Base-by-base conservation (phyloP, 257 asterid genomes). In the Capsicum chinense region DNA sequence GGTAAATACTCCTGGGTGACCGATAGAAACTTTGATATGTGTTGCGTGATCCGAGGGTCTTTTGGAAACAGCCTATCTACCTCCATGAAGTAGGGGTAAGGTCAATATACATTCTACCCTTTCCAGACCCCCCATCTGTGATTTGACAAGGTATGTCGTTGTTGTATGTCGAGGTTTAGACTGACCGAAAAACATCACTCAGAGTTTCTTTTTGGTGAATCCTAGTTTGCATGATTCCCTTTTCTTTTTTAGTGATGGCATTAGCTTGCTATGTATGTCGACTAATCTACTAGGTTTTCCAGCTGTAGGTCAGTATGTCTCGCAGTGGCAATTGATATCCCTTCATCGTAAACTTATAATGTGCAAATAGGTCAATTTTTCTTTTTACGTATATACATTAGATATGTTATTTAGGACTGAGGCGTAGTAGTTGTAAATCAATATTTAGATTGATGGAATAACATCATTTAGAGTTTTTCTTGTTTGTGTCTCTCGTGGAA, bases 261-360 rank as follows among this genome's bases (percentile, higher is more conserved):
- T n/a, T 50, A 74, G 80, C 60, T 74, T 74, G 81, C 60, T 74
- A 50, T 14, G 19, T 50, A 21, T 13, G 12, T 74, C 12, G 62
- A 12, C 8, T 50, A 73, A 21, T 74, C 62, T 21, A 21, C 5
- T 7, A 9, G 14, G 33, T 26, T 9, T 12, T 52, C 11, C 62
- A 3, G 44, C 1, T 11, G 21, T 1, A 44, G 19, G 42, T 73
- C 16, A 48, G 35, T 73, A 13, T 47, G 11, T 5, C 10, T 6
- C 4, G 56, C n/a, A 10, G 8, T 2, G 58, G 15, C 4, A 17
- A 64, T 67, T 7, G 19, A 67, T 67, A 35, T 2, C 19, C 11
- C 19, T 35, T 35, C 13, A 5, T 15, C 14, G 5, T 14, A 52
- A 52, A 1, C 10, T 52, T 2, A 52, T 15, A 52, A 52, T 52